Conservation (phyloP, 1,139 yeast genomes). For the Magnusiomyces fungicola region DNA sequence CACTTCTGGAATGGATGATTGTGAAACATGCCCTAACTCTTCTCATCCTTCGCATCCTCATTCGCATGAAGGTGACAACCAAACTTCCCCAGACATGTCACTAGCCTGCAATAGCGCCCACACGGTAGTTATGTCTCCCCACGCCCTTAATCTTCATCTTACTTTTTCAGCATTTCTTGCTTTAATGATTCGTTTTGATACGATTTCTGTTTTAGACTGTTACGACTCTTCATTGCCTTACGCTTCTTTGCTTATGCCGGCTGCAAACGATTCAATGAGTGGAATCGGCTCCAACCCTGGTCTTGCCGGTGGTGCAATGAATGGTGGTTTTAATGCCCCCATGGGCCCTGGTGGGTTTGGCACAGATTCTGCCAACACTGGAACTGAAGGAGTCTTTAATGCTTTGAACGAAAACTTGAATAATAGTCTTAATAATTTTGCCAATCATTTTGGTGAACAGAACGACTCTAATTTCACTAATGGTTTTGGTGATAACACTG, state of each 20-base stretch:
- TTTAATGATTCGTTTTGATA: conserved; percentile 2
- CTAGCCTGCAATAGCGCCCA: background rate
- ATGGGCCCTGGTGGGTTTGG: too few relatives aligned
- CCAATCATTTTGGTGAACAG: too few relatives aligned
- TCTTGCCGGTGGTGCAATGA: too few relatives aligned
- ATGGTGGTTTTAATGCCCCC: too few relatives aligned
- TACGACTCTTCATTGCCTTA: conserved; percentile 1
- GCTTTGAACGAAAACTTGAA: too few relatives aligned
- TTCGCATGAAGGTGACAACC: background rate
- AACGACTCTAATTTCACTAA: too few relatives aligned
- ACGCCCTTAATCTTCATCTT: conserved; percentile 1
- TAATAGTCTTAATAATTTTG: too few relatives aligned
- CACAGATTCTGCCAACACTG: too few relatives aligned
- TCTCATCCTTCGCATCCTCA: background rate
- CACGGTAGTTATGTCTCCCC: conserved; percentile 1
- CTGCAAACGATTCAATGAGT: background rate
- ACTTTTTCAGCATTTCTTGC: conserved; percentile 5
- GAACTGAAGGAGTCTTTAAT: too few relatives aligned
- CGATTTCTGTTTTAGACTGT: background rate
- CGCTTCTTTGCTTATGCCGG: background rate
- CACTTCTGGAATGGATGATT: background rate
- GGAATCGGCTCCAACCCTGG: too few relatives aligned
- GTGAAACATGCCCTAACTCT: background rate
- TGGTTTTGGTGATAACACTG: too few relatives aligned
- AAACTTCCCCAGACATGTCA: background rate